Conservation (phyloP, 1,284 basidiomycete species). For the Acaromyces ingoldii region DNA sequence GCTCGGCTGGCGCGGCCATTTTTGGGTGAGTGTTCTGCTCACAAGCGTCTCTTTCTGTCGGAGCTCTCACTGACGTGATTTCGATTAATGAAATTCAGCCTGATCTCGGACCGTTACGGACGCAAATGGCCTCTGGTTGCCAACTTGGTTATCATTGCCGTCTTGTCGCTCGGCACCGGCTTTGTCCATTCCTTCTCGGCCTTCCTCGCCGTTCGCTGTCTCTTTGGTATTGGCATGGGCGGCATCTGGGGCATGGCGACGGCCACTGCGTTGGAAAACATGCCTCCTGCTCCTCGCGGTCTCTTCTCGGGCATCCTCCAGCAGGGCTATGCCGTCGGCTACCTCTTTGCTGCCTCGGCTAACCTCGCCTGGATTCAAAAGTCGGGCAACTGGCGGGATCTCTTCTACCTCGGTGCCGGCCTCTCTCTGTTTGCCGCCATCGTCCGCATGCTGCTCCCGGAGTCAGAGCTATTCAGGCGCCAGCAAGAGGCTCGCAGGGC, state of each 20-base stretch:
- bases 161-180: slow-evolving; percentile 69
- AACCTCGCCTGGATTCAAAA: slow-evolving; percentile 60
- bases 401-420: slow-evolving; percentile 58
- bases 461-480: slow-evolving; percentile 67
- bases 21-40: too few relatives aligned
- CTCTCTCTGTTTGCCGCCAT: slow-evolving; percentile 69
- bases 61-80: too few relatives aligned
- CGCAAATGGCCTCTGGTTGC: slow-evolving; percentile 83
- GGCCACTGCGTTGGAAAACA: slow-evolving; percentile 74
- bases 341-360: slow-evolving; percentile 63
- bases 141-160: slow-evolving; percentile 57
- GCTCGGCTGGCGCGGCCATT: slow-evolving; percentile 76
- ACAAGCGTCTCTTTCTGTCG: too few relatives aligned
- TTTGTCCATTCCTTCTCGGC: slow-evolving; percentile 55
- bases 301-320: slow-evolving; percentile 78
- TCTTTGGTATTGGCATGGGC: slow-evolving; percentile 64
- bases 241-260: slow-evolving; percentile 39
- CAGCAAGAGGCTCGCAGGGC: slow-evolving; percentile 50
- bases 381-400: slow-evolving; percentile 54
- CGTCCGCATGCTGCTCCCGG: slow-evolving; percentile 71
- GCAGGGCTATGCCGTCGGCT: slow-evolving; percentile 66
- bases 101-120: slow-evolving; percentile 63
- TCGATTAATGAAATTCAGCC: slow-evolving; percentile 2
- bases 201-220: slow-evolving; percentile 55
- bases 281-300: slow-evolving; percentile 80